These are phyloP conservation scores for Ophiostoma ips DNA, from an alignment of 2,329 filamentous ascomycete species.

Conservation along the genomic window DNA sequence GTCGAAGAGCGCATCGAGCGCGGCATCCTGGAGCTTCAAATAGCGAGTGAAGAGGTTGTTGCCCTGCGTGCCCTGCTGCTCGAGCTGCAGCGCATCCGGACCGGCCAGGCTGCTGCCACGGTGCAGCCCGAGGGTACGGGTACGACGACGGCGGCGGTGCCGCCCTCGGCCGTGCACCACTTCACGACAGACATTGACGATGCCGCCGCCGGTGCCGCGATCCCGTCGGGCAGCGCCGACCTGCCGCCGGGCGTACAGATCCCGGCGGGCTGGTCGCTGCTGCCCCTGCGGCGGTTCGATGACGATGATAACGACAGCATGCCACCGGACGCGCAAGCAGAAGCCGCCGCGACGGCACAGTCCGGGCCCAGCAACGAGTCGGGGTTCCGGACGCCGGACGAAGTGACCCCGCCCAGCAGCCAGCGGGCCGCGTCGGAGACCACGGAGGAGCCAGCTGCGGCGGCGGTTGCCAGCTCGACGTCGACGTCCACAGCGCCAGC, in stretches of 20 bases:
- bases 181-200: no score
- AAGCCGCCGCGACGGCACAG: neutral
- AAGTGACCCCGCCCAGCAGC: neutral
- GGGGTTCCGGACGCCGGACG: neutral
- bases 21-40: conserved; percentile 41
- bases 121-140: no score
- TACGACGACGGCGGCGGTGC: neutral
- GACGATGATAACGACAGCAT: no score
- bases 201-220: no score
- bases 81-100: conserved; percentile 54
- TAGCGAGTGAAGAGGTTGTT: conserved; percentile 53
- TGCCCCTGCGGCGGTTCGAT: conserved; percentile 29
- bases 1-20: conserved; percentile 59
- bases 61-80: conserved; percentile 52
- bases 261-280: conserved; percentile 49
- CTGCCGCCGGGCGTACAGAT: conserved; percentile 50
- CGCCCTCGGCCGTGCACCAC: conserved; percentile 27
- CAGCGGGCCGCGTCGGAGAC: neutral
- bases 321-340: no score
- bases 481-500: neutral
- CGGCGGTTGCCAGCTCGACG: neutral
- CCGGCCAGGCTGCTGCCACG: conserved; percentile 10
- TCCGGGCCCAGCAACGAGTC: neutral
- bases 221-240: conserved; percentile 46
- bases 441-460: neutral